Conservation (phyloP, 2,329 filamentous ascomycete genomes). For the Exophiala alcalophila region DNA sequence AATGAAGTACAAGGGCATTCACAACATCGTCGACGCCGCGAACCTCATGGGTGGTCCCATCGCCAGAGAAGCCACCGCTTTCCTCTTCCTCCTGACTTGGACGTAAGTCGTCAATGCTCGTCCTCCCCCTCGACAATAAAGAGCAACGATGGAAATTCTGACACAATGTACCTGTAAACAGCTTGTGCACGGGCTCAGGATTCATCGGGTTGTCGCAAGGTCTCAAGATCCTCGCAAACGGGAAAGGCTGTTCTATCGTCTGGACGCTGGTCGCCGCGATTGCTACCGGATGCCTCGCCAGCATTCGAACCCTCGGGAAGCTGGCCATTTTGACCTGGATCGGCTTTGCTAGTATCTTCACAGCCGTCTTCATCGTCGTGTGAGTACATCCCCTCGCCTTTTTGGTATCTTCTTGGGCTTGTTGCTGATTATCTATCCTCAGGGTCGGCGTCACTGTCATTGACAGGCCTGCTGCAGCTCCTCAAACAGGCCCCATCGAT, state of each 20-base stretch:
- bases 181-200: constrained; percentile 37
- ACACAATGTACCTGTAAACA: no score
- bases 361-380: constrained; percentile 38
- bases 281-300: constrained; percentile 32
- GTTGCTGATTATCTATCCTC: no score
- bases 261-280: constrained; percentile 31
- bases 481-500: not conserved
- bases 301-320: constrained; percentile 32
- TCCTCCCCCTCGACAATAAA: no score
- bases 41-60: constrained; percentile 53
- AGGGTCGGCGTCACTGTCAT: not conserved
- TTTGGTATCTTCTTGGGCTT: no score
- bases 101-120: no score
- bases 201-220: constrained; percentile 43
- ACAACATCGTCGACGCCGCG: constrained; percentile 58
- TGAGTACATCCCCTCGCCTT: constrained; percentile 7
- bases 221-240: constrained; percentile 42
- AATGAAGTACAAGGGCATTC: constrained; percentile 49
- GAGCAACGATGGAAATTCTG: no score
- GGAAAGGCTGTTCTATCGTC: constrained; percentile 35
- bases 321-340: constrained; percentile 60
- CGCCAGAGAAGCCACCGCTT: constrained; percentile 38
- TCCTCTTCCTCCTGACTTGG: constrained; percentile 36
- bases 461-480: not conserved
- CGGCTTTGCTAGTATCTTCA: constrained; percentile 58